These are phyloP conservation scores for Calocybe indica DNA, from an alignment of 768 basidiomycete genomes.

Conservation along the genomic window DNA sequence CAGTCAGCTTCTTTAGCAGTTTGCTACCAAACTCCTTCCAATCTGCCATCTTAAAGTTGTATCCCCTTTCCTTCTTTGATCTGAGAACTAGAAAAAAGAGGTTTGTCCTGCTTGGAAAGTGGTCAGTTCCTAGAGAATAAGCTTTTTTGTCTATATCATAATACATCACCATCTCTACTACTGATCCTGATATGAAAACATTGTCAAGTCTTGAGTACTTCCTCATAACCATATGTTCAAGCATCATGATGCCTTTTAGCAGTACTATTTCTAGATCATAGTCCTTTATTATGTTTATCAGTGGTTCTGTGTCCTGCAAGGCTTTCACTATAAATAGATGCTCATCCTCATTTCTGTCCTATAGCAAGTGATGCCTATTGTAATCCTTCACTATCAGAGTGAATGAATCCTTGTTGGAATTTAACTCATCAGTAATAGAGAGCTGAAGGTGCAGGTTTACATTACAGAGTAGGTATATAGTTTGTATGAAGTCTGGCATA, in stretches of 20 bases:
- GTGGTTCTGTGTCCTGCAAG: too few relatives aligned
- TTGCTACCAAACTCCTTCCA: slow-evolving; percentile 22
- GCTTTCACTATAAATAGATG: too few relatives aligned
- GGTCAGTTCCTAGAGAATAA: slow-evolving; percentile 25
- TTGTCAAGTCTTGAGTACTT: slow-evolving; percentile 38
- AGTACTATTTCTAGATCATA: slow-evolving; percentile 30
- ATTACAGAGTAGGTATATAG: too few relatives aligned
- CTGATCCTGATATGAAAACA: slow-evolving; percentile 23
- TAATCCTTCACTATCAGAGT: too few relatives aligned
- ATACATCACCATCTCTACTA: slow-evolving; percentile 12
- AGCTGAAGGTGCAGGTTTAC: too few relatives aligned
- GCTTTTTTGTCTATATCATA: slow-evolving; percentile 18
- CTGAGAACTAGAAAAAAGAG: slow-evolving; percentile 14
- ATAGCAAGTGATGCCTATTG: too few relatives aligned
- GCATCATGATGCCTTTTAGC: slow-evolving; percentile 24
- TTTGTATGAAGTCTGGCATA: too few relatives aligned
- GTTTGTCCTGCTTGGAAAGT: slow-evolving; percentile 28
- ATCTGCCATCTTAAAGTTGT: slow-evolving; percentile 22
- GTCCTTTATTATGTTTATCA: too few relatives aligned
- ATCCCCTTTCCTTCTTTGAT: not conserved
- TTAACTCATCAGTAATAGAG: too few relatives aligned
- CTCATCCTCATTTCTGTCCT: too few relatives aligned
- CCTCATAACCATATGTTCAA: slow-evolving; percentile 18
- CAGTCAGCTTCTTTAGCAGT: slow-evolving; percentile 7
- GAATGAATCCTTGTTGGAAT: too few relatives aligned